Percentiles rank a stretch among this genome's conserved stretches.
Conservation (phyloP, 176 grass and related monocot genomes). For the Bothriochloa decipiens region DNA sequence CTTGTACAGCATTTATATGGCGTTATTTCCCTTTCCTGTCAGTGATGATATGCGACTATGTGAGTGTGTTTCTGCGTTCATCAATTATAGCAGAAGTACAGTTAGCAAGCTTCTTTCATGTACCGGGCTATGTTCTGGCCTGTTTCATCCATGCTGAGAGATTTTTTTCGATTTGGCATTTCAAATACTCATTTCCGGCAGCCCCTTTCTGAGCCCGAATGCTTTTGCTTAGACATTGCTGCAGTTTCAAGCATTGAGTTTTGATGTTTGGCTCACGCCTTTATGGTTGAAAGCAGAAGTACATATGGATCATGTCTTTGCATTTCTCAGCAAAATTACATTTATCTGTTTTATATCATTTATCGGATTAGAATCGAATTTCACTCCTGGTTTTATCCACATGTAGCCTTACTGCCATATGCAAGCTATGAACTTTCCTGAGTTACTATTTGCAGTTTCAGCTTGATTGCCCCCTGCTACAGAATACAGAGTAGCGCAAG, state of each 20-base stretch:
- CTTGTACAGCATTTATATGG: slow-evolving; percentile 37
- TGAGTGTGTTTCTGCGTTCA: slow-evolving; percentile 2
- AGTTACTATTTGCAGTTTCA: slow-evolving; percentile 1
- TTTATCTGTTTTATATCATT: no score
- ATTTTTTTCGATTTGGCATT: slow-evolving; percentile 21
- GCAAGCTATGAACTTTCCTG: not conserved
- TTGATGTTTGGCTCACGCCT: no score
- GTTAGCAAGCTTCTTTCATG: slow-evolving; percentile 6
- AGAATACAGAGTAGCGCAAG: slow-evolving; percentile 4
- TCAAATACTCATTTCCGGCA: slow-evolving; percentile 42
- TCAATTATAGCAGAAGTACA: slow-evolving; percentile 7
- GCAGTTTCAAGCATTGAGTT: not conserved
- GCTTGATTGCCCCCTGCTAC: not conserved
- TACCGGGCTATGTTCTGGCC: not conserved
- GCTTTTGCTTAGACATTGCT: not conserved
- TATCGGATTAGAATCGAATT: not conserved
- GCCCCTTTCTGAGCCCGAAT: not conserved
- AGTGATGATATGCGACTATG: not conserved
- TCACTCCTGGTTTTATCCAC: not conserved
- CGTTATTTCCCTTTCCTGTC: slow-evolving; percentile 13
- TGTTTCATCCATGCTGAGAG: not conserved
- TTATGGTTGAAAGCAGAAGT: not conserved
- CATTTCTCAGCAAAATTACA: not conserved
- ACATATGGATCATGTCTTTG: not conserved
- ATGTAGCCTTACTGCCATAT: not conserved